Evolutionary conservation across 2,329 filamentous ascomycete species (phyloP).

Genomic region (Raffaelea arxii): DNA sequence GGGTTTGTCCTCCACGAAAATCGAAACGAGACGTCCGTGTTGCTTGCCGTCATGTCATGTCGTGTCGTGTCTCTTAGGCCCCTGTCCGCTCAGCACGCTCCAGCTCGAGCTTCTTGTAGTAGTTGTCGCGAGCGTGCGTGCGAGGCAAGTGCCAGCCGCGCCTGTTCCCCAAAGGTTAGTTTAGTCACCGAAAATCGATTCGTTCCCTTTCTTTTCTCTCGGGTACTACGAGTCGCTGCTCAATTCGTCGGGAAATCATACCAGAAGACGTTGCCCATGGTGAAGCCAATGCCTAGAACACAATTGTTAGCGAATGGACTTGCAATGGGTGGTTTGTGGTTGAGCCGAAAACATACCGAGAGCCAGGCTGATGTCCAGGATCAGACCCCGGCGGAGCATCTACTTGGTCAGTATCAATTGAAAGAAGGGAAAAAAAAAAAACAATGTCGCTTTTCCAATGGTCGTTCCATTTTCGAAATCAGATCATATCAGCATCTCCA

Average conservation of each 20-base stretch:
- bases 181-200: not conserved
- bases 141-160: conserved; percentile 55
- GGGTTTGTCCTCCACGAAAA: too few relatives aligned
- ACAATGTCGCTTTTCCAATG: conserved; percentile 7
- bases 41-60: not conserved
- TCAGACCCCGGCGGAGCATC: conserved; percentile 52
- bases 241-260: conserved; percentile 27
- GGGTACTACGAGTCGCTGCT: too few relatives aligned
- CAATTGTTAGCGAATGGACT: too few relatives aligned
- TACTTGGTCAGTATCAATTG: too few relatives aligned
- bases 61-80: not conserved
- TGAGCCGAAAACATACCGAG: conserved; percentile 33
- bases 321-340: too few relatives aligned
- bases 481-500: too few relatives aligned
- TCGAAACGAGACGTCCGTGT: too few relatives aligned
- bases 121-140: conserved; percentile 46
- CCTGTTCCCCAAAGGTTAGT: conserved; percentile 25
- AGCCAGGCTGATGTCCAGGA: conserved; percentile 45
- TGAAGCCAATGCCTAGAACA: conserved; percentile 39
- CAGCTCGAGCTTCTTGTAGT: conserved; percentile 49
- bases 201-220: not conserved
- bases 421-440: not conserved
- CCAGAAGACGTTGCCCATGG: conserved; percentile 48
- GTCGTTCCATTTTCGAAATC: too few relatives aligned
- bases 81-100: conserved; percentile 32